phyloP scores from a whole-genome alignment of 2,329 filamentous ascomycete genomes.

The Diaporthe eres region DNA sequence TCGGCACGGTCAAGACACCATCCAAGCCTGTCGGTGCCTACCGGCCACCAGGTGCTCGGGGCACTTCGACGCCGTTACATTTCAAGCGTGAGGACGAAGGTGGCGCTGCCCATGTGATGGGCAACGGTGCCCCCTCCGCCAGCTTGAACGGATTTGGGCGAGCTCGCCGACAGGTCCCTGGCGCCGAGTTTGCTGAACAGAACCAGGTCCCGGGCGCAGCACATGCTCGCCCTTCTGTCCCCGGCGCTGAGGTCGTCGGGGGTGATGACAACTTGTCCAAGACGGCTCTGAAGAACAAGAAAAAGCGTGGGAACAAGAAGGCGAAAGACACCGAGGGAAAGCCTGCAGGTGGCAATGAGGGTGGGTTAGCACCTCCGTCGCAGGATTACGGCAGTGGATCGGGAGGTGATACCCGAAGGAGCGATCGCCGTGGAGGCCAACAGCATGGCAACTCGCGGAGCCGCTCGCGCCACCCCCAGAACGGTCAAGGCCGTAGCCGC shows the following conservation, averaged over 20 bases:
- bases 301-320: slow-evolving; percentile 95
- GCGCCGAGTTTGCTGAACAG: slow-evolving; percentile 79
- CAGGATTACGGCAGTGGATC: slow-evolving; percentile 58
- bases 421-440: slow-evolving; percentile 72
- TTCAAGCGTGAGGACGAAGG: slow-evolving; percentile 99
- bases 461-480: slow-evolving; percentile 66
- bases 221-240: slow-evolving; percentile 67
- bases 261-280: slow-evolving; percentile 85
- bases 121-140: slow-evolving; percentile 81
- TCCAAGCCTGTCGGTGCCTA: slow-evolving; percentile 98
- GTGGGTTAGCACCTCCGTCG: slow-evolving; percentile 63
- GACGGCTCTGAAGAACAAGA: slow-evolving; percentile 95
- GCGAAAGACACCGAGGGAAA: slow-evolving; percentile 82
- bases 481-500: slow-evolving; percentile 64
- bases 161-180: slow-evolving; percentile 84
- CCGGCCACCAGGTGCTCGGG: slow-evolving; percentile 92
- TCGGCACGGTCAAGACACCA: slow-evolving; percentile 91
- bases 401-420: slow-evolving; percentile 71
- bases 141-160: slow-evolving; percentile 81
- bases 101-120: slow-evolving; percentile 83
- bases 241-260: slow-evolving; percentile 68
- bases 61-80: slow-evolving; percentile 87
- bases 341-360: slow-evolving; percentile 56
- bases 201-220: slow-evolving; percentile 49
- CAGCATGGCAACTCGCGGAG: slow-evolving; percentile 59